Evolutionary conservation across 805 yeast genomes (phyloP), one percentile per base, ranked within the genome.

Genomic region (Candida ortonii): DNA sequence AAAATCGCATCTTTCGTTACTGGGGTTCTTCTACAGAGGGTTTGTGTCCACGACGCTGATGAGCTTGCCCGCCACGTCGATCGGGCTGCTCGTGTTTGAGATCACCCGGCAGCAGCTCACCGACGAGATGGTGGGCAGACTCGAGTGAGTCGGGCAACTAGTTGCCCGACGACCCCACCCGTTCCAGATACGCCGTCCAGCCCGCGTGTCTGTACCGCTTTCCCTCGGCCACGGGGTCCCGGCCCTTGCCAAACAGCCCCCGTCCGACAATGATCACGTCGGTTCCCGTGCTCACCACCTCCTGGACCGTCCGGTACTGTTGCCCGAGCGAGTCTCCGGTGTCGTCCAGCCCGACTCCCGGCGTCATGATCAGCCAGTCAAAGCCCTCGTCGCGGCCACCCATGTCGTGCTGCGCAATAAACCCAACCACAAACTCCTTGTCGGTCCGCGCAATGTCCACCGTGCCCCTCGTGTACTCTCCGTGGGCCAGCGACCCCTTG

Each of bases 261-360:
- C 99, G 78, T 8, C 99, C 99, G n/a, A 93, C 99, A 58, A 93
- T 93, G 39, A 93, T 89, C 33, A 93, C 75, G 59, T 93, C 99
- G 2, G 95, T 73, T n/a, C 97, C 97, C 1, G 83, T 76, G 10
- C 74, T 55, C 9, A 90, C 70, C 16, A 88, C 98, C 41, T 84
- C 86, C 44, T 76, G 77, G 3, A 90, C 97, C 5, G 96, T 79
- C 60, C 98, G 75, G 62, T 93, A 93, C 63, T 93, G 97, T 62
- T 93, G 99, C 16, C 99, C 99, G 42, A 93, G 71, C 1, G 81
- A 77, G 58, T 93, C 99, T 11, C 97, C 97, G 59, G 83, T 93
- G 56, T 90, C 97, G 56, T 90, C 98, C 33, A 93, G 71, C 3
- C 97, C 97, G 24, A 93, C 98, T 43, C 99, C 99, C 0, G 99